A percentile compares a stretch with the other conserved stretches of the same genome.
Evolutionary conservation across 106 monocot genomes (phyloP).

Genomic region (Platanthera zijinensis): DNA sequence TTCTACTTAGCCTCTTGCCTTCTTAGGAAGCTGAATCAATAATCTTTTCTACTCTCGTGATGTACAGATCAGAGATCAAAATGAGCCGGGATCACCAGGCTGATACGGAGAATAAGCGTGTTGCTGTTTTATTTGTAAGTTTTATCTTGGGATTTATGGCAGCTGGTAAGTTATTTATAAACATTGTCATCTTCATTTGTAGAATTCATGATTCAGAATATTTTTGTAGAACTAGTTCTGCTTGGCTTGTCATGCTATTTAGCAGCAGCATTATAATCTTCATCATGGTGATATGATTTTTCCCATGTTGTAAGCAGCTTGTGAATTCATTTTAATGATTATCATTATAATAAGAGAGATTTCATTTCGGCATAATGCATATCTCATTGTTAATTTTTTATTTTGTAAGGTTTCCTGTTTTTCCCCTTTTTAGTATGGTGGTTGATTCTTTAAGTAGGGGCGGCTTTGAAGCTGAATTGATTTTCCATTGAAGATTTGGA

Average conservation of each 20-base stretch:
- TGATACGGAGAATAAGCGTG: conserved; percentile 54
- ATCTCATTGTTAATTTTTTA: no score
- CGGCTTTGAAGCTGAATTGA: no score
- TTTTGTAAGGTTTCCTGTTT: no score
- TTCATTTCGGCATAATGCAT: background rate
- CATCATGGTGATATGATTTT: conserved; percentile 45
- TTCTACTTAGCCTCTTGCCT: background rate
- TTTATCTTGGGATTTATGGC: conserved; percentile 72
- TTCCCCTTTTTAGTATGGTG: no score
- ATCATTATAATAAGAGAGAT: background rate
- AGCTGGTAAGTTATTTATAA: conserved; percentile 35
- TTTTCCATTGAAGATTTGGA: background rate
- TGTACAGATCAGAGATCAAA: conserved; percentile 59
- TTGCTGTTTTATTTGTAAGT: conserved; percentile 63
- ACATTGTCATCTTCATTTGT: conserved; percentile 31
- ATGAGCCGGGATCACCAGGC: conserved; percentile 34
- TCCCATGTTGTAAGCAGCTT: background rate
- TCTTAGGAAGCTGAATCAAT: background rate
- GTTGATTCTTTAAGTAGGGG: no score
- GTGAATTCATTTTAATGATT: background rate
- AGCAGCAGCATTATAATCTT: conserved; percentile 63
- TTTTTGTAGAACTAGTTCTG: conserved; percentile 41
- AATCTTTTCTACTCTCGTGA: background rate
- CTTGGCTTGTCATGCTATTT: conserved; percentile 74
- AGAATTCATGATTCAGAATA: conserved; percentile 25